Base-by-base conservation (phyloP, 345 rosid species). In the Eucalyptus pauciflora region DNA sequence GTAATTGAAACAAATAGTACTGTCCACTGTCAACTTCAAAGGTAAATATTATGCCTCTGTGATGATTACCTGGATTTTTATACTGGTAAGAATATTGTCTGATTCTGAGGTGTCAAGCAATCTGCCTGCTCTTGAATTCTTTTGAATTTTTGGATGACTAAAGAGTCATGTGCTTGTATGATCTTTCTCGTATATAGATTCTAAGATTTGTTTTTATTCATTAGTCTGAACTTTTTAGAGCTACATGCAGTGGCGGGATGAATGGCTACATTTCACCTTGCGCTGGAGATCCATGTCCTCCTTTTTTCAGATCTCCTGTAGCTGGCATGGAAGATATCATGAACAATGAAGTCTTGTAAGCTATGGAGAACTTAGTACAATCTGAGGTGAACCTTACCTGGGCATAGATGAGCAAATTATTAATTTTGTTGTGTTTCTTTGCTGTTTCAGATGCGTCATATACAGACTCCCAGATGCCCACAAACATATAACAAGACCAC, bases 171-270 rank as follows among this genome's bases (percentile, higher is more conserved):
- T 76, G 27, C 48, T 41, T 76, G 48, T 25, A 6, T 76, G 85
- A 41, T 76, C 48, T 41, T 76, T 52, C 50, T 86, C 7, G 0
- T 71, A 14, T 37, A 62, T 69, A 24, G 29, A 54, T 52, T 16
- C 25, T 80, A 86, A 4, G 31, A 85, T 86, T 17, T 50, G 9
- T 81, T 81, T 50, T 87, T 89, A 86, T 87, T 86, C 86, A 69
- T 91, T 58, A 83, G 92, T 91, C 97, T 94, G 93, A 92, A 80
- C 88, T 80, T 88, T 87, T 92, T 93, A 88, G 89, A 92, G 87
- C 87, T 95, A 29, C 90, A 15, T 96, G 97, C 98, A 97, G 99
- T 90, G 98, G 94, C 91, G 99, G 97, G 88, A 96, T 98, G 99
- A 97, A 98, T 86, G 99, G 99, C 87, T 98, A 94, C 92, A 91